phyloP scores from a whole-genome alignment of 768 basidiomycete genomes.

The Flagelloscypha sp. region DNA sequence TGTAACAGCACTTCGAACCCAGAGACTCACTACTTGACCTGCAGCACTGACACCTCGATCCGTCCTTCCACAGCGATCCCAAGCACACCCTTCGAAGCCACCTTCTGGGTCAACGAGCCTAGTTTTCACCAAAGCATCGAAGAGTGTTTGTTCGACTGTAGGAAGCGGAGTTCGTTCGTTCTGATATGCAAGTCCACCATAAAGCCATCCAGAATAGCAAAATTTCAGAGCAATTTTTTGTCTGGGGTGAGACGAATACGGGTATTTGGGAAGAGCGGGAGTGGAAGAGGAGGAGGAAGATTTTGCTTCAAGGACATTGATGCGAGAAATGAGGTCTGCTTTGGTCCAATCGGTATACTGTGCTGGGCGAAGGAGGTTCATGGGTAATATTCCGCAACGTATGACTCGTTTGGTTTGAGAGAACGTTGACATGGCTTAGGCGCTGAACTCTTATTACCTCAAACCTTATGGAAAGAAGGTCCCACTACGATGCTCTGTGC shows the following conservation, averaged over 20 bases:
- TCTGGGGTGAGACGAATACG: constrained; percentile 59
- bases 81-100: constrained; percentile 81
- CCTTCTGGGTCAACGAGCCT: constrained; percentile 65
- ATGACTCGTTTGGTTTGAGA: too few species aligned
- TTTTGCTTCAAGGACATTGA: constrained; percentile 47
- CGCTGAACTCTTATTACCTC: too few species aligned
- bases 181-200: constrained; percentile 86
- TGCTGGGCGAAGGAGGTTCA: constrained; percentile 26
- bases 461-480: too few species aligned
- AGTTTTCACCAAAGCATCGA: constrained; percentile 69
- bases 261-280: constrained; percentile 35
- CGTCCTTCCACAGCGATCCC: constrained; percentile 88
- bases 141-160: constrained; percentile 86
- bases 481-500: too few species aligned
- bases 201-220: constrained; percentile 88
- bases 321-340: constrained; percentile 61
- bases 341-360: constrained; percentile 51
- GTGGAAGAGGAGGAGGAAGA: constrained; percentile 10
- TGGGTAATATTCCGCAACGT: too few species aligned
- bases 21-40: constrained; percentile 88
- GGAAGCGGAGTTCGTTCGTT: constrained; percentile 60
- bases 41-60: constrained; percentile 93
- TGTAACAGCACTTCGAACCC: constrained; percentile 78
- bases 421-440: too few species aligned
- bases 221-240: constrained; percentile 94